Conservation (phyloP, 768 basidiomycete genomes). For the Rhizopogon rudus region DNA sequence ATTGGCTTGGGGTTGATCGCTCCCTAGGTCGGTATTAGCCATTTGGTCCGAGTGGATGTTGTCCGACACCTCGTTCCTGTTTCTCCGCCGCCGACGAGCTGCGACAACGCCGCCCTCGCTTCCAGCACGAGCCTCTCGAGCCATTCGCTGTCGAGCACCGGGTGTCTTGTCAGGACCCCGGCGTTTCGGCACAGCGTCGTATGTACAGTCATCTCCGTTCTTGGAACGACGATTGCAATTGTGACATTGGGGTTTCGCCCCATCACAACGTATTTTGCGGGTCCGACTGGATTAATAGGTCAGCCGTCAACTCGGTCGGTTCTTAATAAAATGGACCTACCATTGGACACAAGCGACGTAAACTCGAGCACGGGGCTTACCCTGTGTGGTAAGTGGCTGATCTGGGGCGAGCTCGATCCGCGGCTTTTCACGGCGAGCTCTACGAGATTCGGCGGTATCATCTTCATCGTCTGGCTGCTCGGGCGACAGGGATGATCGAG, state of each 20-base stretch:
- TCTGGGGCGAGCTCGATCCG: constrained; percentile 67
- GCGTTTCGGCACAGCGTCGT: constrained; percentile 70
- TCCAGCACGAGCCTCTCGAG: constrained; percentile 35
- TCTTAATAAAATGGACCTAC: constrained; percentile 30
- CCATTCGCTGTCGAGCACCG: constrained; percentile 68
- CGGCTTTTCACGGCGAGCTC: constrained; percentile 48
- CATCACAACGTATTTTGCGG: constrained; percentile 80
- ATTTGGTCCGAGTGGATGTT: constrained; percentile 5
- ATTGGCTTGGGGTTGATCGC: neutral
- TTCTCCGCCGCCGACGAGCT: constrained; percentile 21
- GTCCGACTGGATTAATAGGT: constrained; percentile 45
- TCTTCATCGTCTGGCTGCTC: constrained; percentile 2
- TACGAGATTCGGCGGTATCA: constrained; percentile 18
- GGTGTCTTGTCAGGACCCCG: constrained; percentile 77
- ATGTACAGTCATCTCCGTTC: constrained; percentile 47
- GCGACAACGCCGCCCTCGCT: constrained; percentile 20
- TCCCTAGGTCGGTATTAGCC: neutral
- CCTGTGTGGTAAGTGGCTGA: constrained; percentile 78
- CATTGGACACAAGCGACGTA: constrained; percentile 80
- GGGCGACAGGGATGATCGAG: constrained; percentile 2
- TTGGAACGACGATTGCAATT: constrained; percentile 58
- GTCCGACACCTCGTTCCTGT: constrained; percentile 2
- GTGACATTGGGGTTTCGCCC: constrained; percentile 70
- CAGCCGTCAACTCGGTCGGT: constrained; percentile 3
- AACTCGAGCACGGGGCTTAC: constrained; percentile 69